These are phyloP conservation scores for Calonectria pauciramosa DNA, from an alignment of 2,329 filamentous ascomycete genomes.

Conservation along the genomic window DNA sequence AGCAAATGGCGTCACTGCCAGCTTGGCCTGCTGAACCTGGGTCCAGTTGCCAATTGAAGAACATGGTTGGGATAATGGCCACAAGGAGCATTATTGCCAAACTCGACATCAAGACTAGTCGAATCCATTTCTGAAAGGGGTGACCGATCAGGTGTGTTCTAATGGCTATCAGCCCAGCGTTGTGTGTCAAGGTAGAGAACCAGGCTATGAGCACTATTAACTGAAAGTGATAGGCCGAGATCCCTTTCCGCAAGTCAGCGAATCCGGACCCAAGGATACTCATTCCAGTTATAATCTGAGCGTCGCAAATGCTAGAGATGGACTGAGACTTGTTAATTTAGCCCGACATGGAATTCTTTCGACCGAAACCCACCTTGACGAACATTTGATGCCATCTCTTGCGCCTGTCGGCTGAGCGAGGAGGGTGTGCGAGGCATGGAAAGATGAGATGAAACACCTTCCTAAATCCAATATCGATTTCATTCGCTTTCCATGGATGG, in stretches of 20 bases:
- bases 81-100: constrained; percentile 3
- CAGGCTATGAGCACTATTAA: constrained; percentile 10
- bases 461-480: not conserved
- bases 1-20: not conserved
- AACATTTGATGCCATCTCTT: not conserved
- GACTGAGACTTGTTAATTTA: not conserved
- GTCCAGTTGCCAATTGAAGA: constrained; percentile 6
- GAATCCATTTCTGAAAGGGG: constrained; percentile 1
- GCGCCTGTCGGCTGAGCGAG: not conserved
- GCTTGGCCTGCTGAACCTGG: not conserved
- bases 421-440: not conserved
- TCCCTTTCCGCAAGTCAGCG: not conserved
- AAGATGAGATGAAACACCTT: not conserved
- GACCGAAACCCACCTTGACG: not conserved
- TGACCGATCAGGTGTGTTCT: not conserved
- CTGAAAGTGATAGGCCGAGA: constrained; percentile 18
- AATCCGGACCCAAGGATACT: constrained; percentile 18
- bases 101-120: not conserved
- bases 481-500: not conserved
- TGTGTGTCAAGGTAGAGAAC: constrained; percentile 23
- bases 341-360: not conserved
- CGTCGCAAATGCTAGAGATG: constrained; percentile 9
- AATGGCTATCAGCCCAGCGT: constrained; percentile 4
- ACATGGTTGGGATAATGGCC: constrained; percentile 15
- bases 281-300: constrained; percentile 19